A percentile compares a stretch with the other conserved stretches of the same genome.
phyloP scores from a whole-genome alignment of 495 filamentous ascomycete genomes.

The Platismatia glauca region DNA sequence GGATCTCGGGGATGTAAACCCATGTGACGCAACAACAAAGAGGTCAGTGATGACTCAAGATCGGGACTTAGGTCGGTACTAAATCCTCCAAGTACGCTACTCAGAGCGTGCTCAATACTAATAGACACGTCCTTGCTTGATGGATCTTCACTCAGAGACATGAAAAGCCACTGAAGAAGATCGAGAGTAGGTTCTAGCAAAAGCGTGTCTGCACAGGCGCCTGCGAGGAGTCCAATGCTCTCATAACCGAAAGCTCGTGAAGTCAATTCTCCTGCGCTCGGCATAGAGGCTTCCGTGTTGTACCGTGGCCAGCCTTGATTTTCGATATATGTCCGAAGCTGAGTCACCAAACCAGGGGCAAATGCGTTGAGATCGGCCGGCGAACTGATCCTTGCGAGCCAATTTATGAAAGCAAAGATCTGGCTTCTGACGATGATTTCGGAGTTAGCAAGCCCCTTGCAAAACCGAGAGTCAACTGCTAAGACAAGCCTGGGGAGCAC shows the following conservation, averaged over 20 bases:
- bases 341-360: constrained; percentile 59
- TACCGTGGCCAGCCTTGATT: constrained; percentile 76
- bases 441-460: not conserved
- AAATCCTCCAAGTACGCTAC: constrained; percentile 60
- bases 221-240: constrained; percentile 67
- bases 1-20: constrained; percentile 32
- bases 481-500: not conserved
- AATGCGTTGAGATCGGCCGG: constrained; percentile 49
- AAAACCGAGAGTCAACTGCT: not conserved
- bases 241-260: constrained; percentile 73
- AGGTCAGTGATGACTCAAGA: constrained; percentile 42
- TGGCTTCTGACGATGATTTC: constrained; percentile 38
- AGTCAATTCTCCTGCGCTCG: constrained; percentile 40
- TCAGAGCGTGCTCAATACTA: constrained; percentile 81
- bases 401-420: constrained; percentile 82
- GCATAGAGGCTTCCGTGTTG: constrained; percentile 41
- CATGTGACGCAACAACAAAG: constrained; percentile 63
- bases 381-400: constrained; percentile 70
- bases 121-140: constrained; percentile 65
- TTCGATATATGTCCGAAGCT: constrained; percentile 65
- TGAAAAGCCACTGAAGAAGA: constrained; percentile 70
- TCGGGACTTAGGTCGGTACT: constrained; percentile 36
- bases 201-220: constrained; percentile 39
- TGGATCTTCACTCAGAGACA: constrained; percentile 69
- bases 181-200: constrained; percentile 48